These are phyloP conservation scores for Articulospora tetracladia DNA, from an alignment of 495 filamentous ascomycete genomes.

Conservation along the genomic window DNA sequence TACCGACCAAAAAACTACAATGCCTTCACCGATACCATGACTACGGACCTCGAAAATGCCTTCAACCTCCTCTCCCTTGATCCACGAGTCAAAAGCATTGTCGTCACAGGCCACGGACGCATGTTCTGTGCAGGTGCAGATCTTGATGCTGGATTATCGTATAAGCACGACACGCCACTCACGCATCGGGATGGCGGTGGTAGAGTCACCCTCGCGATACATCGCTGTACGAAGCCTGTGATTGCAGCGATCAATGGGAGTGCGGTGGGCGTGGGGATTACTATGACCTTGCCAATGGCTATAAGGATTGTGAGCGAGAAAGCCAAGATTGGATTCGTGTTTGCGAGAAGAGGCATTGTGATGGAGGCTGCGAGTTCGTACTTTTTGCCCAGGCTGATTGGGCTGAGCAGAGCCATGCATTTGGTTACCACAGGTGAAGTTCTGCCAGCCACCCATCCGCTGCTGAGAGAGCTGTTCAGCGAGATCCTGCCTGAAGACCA, in stretches of 20 bases:
- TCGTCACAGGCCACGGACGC: conserved; percentile 51
- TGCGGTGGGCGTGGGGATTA: conserved; percentile 65
- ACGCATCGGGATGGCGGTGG: conserved; percentile 45
- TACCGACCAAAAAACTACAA: conserved; percentile 56
- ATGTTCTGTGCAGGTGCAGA: conserved; percentile 68
- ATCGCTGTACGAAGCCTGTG: conserved; percentile 59
- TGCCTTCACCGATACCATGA: conserved; percentile 58
- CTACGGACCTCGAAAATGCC: conserved; percentile 46
- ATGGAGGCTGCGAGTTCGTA: conserved; percentile 62
- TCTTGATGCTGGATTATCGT: conserved; percentile 41
- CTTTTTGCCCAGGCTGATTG: conserved; percentile 60
- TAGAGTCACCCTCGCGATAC: conserved; percentile 53
- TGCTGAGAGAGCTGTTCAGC: conserved; percentile 51
- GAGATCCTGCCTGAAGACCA: conserved; percentile 46
- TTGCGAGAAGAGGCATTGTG: conserved; percentile 55
- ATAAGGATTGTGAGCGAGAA: conserved; percentile 51
- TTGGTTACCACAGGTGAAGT: conserved; percentile 46
- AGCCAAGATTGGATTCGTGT: conserved; percentile 63
- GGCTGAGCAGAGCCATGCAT: conserved; percentile 51
- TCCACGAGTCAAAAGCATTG: conserved; percentile 51
- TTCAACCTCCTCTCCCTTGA: conserved; percentile 53
- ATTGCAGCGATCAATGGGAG: conserved; percentile 63
- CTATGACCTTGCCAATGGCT: conserved; percentile 59
- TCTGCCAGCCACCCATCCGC: conserved; percentile 35
- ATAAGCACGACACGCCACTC: conserved; percentile 7